Evolutionary conservation across 495 filamentous ascomycete species (phyloP), one percentile per base, ranked within the genome.

Genomic region (Clohesyomyces aquaticus): DNA sequence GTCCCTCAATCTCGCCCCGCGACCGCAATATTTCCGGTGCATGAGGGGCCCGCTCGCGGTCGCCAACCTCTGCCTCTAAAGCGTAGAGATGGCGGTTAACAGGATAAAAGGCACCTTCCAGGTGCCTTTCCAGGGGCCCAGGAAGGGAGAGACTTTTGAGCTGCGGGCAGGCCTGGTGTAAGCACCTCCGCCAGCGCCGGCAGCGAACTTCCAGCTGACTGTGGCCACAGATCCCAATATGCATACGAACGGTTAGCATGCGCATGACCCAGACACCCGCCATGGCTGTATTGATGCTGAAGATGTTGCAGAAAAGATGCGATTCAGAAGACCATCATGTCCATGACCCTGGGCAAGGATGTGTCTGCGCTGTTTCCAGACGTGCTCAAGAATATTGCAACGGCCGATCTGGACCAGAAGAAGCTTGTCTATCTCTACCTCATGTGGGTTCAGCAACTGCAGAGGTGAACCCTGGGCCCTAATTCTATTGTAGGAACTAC

Each of bases 271-370:
- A 16, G 48, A 2, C 47, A 16, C n/a, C 23, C 23, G 22, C 38
- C 25, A 27, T 3, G 4, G 10, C 47, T 27, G 22, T 23, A 14
- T 14, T 62, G 9, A 26, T 10, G n/a, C 78, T 79, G 65, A 80
- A 11, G 10, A 29, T 54, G 22, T 18, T 41, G 18, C 69, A 88
- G 93, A 66, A 99, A 99, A 75, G 94, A 99, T 78, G 88, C 95
- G 19, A 99, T 99, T 69, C 92, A 98, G 76, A 98, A 96, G 80
- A 99, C 94, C 38, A 99, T 99, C 76, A 96, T 96, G 90, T 89
- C 94, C 70, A 99, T 99, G 94, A 99, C 94, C 0, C 78, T 99
- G 58, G 94, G 94, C 67, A 99, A 99, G 75, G 94, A 99, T 77
- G 94, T 99, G 35, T 99, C 94, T 51, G 90, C 92, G 27, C 81